Conservation (phyloP, 1,284 basidiomycete species). For the Ceratobasidium sp. region DNA sequence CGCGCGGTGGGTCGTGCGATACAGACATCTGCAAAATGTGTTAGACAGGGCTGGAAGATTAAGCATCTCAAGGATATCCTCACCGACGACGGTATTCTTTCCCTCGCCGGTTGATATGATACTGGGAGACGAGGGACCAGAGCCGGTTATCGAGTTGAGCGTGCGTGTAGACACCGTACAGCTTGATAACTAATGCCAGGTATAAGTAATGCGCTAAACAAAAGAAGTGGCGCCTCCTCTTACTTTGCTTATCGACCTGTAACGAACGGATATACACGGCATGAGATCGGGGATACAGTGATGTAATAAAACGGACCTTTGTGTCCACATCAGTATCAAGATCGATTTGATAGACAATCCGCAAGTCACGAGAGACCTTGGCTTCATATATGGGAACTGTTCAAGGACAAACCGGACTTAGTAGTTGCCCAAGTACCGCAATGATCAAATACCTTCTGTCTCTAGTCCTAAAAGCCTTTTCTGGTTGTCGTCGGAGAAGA, state of each 20-base stretch:
- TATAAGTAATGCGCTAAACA: neutral
- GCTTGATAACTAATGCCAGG: slow-evolving; percentile 37
- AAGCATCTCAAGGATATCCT: neutral
- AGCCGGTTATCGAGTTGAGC: slow-evolving; percentile 51
- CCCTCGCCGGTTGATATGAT: slow-evolving; percentile 42
- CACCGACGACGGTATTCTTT: slow-evolving; percentile 50
- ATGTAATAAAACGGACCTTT: slow-evolving; percentile 43
- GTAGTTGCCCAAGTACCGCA: neutral
- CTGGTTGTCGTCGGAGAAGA: slow-evolving; percentile 52
- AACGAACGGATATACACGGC: neutral
- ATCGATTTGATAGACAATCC: slow-evolving; percentile 52
- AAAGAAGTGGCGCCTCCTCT: neutral
- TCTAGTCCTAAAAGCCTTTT: slow-evolving; percentile 47
- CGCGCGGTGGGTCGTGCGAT: slow-evolving; percentile 41
- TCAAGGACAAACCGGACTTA: too few species aligned
- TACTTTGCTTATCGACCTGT: slow-evolving; percentile 30
- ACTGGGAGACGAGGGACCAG: slow-evolving; percentile 50
- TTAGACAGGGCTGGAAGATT: neutral
- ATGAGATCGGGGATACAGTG: neutral
- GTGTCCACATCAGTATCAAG: slow-evolving; percentile 37
- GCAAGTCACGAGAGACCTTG: slow-evolving; percentile 50
- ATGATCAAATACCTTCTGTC: slow-evolving; percentile 26
- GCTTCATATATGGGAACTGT: slow-evolving; percentile 53
- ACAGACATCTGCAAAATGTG: slow-evolving; percentile 46
- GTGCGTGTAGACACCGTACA: slow-evolving; percentile 51